Base-by-base conservation (phyloP, 371 early-diverging fungal species). In the Dichotomocladium elegans region DNA sequence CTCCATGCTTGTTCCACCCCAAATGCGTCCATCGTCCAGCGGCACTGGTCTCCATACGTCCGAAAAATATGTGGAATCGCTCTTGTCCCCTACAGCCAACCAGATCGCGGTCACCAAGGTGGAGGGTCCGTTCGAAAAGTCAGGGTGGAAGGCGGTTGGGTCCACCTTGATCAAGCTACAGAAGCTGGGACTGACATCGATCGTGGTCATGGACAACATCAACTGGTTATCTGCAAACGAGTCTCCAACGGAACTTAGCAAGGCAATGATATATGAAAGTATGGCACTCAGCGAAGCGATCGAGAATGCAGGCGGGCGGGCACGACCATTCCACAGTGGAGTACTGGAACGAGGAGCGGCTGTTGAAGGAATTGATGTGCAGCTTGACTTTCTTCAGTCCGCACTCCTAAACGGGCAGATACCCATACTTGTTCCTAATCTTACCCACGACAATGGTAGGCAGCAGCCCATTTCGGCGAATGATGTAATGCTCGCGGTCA, bases 231-330 rank as follows among this genome's bases (percentile, higher is more conserved):
- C 30, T 3, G 76, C 68, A 45, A 52, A 60, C 26, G 47, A 65
- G 10, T 43, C 48, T 4, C 55, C 51, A n/a, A 58, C 45, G n/a
- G 74, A 70, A 51, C 48, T 70, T 25, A 60, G 64, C 24, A 64
- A 63, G 22, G 61, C 69, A 25, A 82, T 83, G 77, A 57, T 83
- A 10, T 54, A 70, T 12, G 88, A 89, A 30, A 74, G 77, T 45
- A 73, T 79, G 58, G 71, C 74, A 5, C 55, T 93, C 11, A 82
- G 82, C 0, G 88, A 92, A 45, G 79, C 82, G 4, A 83, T 94
- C 46, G 91, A 93, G 35, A 63, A 60, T 8, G 84, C 80, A n/a
- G 91, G 91, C 10, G 91, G 90, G 12, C 68, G 81, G n/a, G 87
- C 90, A 3, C 73, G 86, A 27, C 75, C 89, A 3, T 53, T 91